Evolutionary conservation across 2,329 filamentous ascomycete species (phyloP).

Genomic region (Diplodia corticola): DNA sequence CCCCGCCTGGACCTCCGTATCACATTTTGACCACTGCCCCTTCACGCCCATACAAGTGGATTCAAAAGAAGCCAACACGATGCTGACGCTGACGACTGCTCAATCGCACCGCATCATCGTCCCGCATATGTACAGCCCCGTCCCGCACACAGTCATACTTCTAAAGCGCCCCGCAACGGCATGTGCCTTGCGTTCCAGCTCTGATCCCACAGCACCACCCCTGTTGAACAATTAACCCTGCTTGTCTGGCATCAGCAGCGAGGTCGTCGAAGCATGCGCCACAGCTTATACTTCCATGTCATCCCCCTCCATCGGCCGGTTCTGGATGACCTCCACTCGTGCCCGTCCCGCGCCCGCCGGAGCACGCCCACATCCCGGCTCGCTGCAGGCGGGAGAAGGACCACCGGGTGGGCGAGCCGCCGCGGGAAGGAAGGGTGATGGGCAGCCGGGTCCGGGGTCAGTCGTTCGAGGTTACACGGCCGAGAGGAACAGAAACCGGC

Average conservation of each 20-base stretch:
- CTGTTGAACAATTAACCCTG: not conserved
- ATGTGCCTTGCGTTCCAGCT: not conserved
- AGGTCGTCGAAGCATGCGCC: not conserved
- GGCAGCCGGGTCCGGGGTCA: slow-evolving; percentile 8
- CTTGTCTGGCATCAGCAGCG: not conserved
- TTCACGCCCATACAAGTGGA: not conserved
- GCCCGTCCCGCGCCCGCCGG: not conserved
- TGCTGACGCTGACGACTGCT: not conserved
- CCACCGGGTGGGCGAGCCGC: not conserved
- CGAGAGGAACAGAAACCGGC: not conserved
- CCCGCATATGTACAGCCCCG: not conserved
- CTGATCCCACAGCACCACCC: not conserved
- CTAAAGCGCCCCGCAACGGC: not conserved
- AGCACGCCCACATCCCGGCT: slow-evolving; percentile 1
- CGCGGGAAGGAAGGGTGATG: not conserved
- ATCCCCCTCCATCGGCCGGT: not conserved
- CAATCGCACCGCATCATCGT: not conserved
- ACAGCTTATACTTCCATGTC: not conserved
- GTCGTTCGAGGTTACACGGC: slow-evolving; percentile 8
- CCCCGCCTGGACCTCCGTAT: slow-evolving; percentile 15
- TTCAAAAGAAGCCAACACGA: not conserved
- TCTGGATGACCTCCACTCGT: not conserved
- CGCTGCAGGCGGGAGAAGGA: not conserved
- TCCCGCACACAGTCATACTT: slow-evolving; percentile 20
- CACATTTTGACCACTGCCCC: not conserved